A percentile compares a stretch with the other conserved stretches of the same genome.
Evolutionary conservation across 148 eudicot species (phyloP).

Genomic region (Chenopodium quinoa): DNA sequence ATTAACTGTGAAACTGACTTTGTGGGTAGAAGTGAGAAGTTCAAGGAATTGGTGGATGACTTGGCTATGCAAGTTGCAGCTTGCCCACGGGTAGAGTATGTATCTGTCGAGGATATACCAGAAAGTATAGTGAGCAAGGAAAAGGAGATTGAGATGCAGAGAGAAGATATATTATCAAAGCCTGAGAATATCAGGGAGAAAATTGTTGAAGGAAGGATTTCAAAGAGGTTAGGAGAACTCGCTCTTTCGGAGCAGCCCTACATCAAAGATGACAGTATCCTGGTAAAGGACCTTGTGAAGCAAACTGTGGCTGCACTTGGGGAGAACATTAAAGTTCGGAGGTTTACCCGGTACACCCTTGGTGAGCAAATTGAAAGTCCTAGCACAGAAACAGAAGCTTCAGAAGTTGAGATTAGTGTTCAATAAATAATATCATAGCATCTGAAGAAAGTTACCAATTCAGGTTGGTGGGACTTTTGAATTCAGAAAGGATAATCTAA

Average conservation of each 20-base stretch:
- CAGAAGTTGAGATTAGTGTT: slow-evolving; percentile 12
- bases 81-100: slow-evolving; percentile 74
- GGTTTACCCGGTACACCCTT: slow-evolving; percentile 77
- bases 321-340: slow-evolving; percentile 87
- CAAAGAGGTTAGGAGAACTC: slow-evolving; percentile 95
- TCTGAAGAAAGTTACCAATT: background rate
- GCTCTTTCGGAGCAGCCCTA: slow-evolving; percentile 87
- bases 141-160: slow-evolving; percentile 87
- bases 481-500: slow-evolving; percentile 4
- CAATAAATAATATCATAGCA: slow-evolving; percentile 2
- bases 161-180: slow-evolving; percentile 82
- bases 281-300: slow-evolving; percentile 89
- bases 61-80: slow-evolving; percentile 99
- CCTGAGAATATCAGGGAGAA: slow-evolving; percentile 84
- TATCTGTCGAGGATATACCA: slow-evolving; percentile 75
- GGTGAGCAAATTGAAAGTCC: slow-evolving; percentile 47
- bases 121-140: slow-evolving; percentile 58
- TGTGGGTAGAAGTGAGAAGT: slow-evolving; percentile 79
- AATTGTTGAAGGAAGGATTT: slow-evolving; percentile 82
- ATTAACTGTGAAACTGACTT: slow-evolving; percentile 96
- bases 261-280: slow-evolving; percentile 67
- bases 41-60: slow-evolving; percentile 88
- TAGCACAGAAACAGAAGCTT: slow-evolving; percentile 35
- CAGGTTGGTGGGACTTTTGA: slow-evolving; percentile 24
- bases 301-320: slow-evolving; percentile 91